Percentiles rank a stretch among this genome's conserved stretches.
phyloP scores from a whole-genome alignment of 345 rosid species.

The Dovyalis caffra region DNA sequence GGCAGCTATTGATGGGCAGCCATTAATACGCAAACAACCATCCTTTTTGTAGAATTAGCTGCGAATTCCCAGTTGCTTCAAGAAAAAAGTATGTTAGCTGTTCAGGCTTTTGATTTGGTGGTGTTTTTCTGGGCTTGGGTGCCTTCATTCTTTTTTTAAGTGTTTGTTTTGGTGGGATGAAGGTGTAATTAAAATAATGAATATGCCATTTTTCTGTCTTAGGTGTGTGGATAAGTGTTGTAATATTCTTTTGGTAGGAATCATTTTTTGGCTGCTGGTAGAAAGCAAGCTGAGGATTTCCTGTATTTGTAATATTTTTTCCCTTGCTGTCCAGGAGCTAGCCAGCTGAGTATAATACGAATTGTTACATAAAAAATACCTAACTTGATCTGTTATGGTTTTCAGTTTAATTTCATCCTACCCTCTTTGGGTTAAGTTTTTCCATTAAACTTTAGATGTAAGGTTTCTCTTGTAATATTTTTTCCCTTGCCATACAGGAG shows the following conservation, averaged over 20 bases:
- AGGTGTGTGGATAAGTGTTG: slow-evolving; percentile 42
- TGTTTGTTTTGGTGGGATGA: slow-evolving; percentile 20
- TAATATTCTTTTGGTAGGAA: slow-evolving; percentile 36
- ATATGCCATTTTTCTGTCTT: slow-evolving; percentile 19
- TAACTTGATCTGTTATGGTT: slow-evolving; percentile 6
- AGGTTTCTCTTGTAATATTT: slow-evolving; percentile 24
- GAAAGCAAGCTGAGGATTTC: slow-evolving; percentile 34
- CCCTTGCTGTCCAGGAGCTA: slow-evolving; percentile 25
- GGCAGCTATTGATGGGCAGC: slow-evolving; percentile 30
- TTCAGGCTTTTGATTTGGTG: slow-evolving; percentile 12
- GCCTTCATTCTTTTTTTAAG: slow-evolving; percentile 18
- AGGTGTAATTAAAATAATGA: slow-evolving; percentile 31
- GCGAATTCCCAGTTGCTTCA: slow-evolving; percentile 10
- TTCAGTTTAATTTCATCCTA: background rate
- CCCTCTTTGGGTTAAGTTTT: background rate
- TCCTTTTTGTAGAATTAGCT: slow-evolving; percentile 18
- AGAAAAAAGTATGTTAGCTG: slow-evolving; percentile 5
- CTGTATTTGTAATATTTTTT: slow-evolving; percentile 33
- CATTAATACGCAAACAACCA: slow-evolving; percentile 9
- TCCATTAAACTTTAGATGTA: background rate
- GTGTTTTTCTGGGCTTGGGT: slow-evolving; percentile 16
- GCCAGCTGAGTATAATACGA: slow-evolving; percentile 15
- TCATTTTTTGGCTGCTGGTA: slow-evolving; percentile 34
- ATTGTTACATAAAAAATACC: background rate
- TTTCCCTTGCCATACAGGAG: slow-evolving; percentile 22